These are phyloP conservation scores for Neurospora sp. DNA, from an alignment of 495 filamentous ascomycete species.

Conservation along the genomic window DNA sequence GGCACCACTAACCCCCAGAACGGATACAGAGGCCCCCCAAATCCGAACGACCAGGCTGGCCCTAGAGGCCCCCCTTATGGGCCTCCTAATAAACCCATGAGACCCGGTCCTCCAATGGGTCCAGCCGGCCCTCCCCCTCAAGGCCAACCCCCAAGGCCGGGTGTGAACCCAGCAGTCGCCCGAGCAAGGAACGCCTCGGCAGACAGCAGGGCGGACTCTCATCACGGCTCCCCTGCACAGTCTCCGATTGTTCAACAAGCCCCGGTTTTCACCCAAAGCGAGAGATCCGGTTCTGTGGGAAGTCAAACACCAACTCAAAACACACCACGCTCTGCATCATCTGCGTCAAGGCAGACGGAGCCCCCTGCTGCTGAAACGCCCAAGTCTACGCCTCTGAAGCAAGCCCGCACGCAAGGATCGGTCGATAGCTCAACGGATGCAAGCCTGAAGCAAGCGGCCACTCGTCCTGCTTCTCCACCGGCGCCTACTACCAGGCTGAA, in stretches of 20 bases:
- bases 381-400: constrained; percentile 24
- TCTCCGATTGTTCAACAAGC: constrained; percentile 46
- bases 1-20: constrained; percentile 38
- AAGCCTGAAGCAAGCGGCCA: constrained; percentile 27
- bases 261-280: constrained; percentile 28
- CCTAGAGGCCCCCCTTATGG: constrained; percentile 23
- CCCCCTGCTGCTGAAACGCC: constrained; percentile 15
- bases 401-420: constrained; percentile 35
- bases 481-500: constrained; percentile 37
- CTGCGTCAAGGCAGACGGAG: constrained; percentile 13
- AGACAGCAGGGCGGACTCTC: constrained; percentile 26
- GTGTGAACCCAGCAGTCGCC: constrained; percentile 15
- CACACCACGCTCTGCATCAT: background rate
- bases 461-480: constrained; percentile 41
- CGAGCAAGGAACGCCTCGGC: constrained; percentile 30
- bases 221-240: constrained; percentile 32
- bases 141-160: constrained; percentile 72
- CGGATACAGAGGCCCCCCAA: constrained; percentile 19
- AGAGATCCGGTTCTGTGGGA: constrained; percentile 41
- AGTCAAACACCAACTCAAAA: constrained; percentile 49
- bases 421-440: constrained; percentile 41
- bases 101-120: constrained; percentile 58
- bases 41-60: constrained; percentile 4
- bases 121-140: constrained; percentile 79
- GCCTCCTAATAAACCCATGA: constrained; percentile 54